Conservation (phyloP, 148 eudicot genomes). For the Persicaria tinctoria region DNA sequence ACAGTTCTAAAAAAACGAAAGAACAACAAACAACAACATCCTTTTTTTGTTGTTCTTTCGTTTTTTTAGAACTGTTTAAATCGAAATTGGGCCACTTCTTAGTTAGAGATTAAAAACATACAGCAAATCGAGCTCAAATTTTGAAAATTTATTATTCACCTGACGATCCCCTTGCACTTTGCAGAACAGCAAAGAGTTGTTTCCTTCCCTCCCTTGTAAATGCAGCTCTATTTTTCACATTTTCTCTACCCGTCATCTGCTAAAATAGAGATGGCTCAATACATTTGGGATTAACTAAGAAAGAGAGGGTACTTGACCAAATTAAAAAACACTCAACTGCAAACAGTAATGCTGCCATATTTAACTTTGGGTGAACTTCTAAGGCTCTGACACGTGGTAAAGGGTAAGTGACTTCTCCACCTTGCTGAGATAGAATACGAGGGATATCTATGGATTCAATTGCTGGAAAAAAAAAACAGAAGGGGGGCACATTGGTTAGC, state of each 20-base stretch:
- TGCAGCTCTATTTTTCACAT: constrained; percentile 69
- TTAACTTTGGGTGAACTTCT: constrained; percentile 81
- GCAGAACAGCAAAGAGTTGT: constrained; percentile 94
- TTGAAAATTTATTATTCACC: constrained; percentile 34
- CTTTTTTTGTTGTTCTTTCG: no score
- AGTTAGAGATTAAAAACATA: neutral
- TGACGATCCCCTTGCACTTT: constrained; percentile 99
- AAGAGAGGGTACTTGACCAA: constrained; percentile 2
- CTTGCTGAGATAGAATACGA: constrained; percentile 91
- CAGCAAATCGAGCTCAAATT: neutral
- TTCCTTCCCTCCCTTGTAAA: constrained; percentile 94
- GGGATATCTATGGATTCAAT: constrained; percentile 90
- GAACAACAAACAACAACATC: no score
- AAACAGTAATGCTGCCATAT: constrained; percentile 81
- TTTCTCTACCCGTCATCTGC: constrained; percentile 64
- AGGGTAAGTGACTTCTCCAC: constrained; percentile 95
- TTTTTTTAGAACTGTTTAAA: no score
- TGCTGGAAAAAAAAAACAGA: constrained; percentile 29
- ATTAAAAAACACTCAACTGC: constrained; percentile 54
- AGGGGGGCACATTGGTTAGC: neutral
- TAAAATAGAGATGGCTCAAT: constrained; percentile 21
- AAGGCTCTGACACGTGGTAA: constrained; percentile 79
- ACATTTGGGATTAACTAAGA: neutral
- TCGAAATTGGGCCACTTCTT: no score
- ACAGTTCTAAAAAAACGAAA: no score